A percentile compares a stretch with the other conserved stretches of the same genome.
These are phyloP conservation scores for Leccinum colubrinum DNA, from an alignment of 1,284 basidiomycete genomes.

Conservation along the genomic window DNA sequence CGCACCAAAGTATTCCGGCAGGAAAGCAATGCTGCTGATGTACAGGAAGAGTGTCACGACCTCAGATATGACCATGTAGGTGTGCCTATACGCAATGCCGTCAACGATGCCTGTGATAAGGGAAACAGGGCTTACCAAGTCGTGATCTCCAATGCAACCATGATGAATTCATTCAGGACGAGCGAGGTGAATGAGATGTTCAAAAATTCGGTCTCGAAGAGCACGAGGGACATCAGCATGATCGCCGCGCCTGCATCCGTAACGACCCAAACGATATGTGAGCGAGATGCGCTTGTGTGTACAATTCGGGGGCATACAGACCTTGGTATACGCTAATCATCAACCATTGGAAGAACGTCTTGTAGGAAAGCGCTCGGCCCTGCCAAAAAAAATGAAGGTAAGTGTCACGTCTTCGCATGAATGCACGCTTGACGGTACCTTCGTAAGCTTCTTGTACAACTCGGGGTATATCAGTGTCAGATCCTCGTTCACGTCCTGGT, in stretches of 20 bases:
- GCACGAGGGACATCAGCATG: slow-evolving; percentile 95
- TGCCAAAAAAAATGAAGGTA: too few relatives aligned
- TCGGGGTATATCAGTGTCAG: too few relatives aligned
- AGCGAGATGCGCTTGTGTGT: not conserved
- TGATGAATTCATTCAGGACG: slow-evolving; percentile 96
- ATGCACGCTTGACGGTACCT: too few relatives aligned
- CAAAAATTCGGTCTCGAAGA: slow-evolving; percentile 97
- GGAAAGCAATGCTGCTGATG: slow-evolving; percentile 87
- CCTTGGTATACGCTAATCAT: too few relatives aligned
- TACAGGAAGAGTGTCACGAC: slow-evolving; percentile 89
- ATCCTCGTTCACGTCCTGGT: too few relatives aligned
- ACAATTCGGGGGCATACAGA: too few relatives aligned
- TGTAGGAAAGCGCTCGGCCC: too few relatives aligned
- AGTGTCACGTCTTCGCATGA: too few relatives aligned
- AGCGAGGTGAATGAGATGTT: slow-evolving; percentile 98
- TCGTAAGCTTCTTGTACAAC: too few relatives aligned
- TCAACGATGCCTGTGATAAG: not conserved
- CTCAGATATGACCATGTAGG: slow-evolving; percentile 95
- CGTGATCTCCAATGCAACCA: slow-evolving; percentile 97
- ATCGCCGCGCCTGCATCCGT: slow-evolving; percentile 79
- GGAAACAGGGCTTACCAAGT: slow-evolving; percentile 69
- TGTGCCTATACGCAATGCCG: slow-evolving; percentile 59
- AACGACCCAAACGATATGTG: not conserved
- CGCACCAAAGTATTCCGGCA: slow-evolving; percentile 97
- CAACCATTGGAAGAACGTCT: too few relatives aligned